A percentile compares a stretch with the other conserved stretches of the same genome.
Evolutionary conservation across 164 flowering plant species (phyloP).

Genomic region (Vitis riparia): DNA sequence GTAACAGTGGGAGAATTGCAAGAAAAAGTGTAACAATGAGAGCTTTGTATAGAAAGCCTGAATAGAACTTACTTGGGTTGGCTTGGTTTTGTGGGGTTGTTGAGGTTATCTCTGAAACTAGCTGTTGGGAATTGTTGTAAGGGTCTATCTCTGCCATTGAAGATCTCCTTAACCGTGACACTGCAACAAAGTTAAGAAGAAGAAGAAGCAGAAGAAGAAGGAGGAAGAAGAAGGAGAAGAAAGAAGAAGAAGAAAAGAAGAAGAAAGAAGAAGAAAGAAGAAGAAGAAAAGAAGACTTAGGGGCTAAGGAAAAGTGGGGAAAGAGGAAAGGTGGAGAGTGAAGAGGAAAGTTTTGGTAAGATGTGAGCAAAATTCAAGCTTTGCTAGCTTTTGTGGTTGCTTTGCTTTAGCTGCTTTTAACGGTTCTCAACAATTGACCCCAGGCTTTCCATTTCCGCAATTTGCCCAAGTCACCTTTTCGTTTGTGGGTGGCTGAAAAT

Average conservation of each 20-base stretch:
- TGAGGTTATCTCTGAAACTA: constrained; percentile 15
- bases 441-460: neutral
- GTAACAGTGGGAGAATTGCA: constrained; percentile 46
- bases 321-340: constrained; percentile 17
- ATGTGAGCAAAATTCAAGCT: constrained; percentile 24
- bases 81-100: constrained; percentile 14
- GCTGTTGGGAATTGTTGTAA: constrained; percentile 22
- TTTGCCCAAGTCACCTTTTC: neutral
- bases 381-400: neutral
- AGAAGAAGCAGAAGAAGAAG: constrained; percentile 5
- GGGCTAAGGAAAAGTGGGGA: constrained; percentile 46
- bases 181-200: constrained; percentile 1
- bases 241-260: neutral
- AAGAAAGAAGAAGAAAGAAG: constrained; percentile 12
- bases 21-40: constrained; percentile 33
- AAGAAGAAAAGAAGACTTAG: constrained; percentile 44
- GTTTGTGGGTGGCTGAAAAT: neutral
- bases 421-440: neutral
- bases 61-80: constrained; percentile 45
- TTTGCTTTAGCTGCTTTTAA: constrained; percentile 2
- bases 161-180: neutral
- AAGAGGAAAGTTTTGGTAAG: constrained; percentile 30
- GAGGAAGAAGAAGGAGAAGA: constrained; percentile 9
- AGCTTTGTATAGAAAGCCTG: constrained; percentile 46
- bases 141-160: constrained; percentile 50